phyloP scores from a whole-genome alignment of 164 flowering plant species.

The Piper betle region DNA sequence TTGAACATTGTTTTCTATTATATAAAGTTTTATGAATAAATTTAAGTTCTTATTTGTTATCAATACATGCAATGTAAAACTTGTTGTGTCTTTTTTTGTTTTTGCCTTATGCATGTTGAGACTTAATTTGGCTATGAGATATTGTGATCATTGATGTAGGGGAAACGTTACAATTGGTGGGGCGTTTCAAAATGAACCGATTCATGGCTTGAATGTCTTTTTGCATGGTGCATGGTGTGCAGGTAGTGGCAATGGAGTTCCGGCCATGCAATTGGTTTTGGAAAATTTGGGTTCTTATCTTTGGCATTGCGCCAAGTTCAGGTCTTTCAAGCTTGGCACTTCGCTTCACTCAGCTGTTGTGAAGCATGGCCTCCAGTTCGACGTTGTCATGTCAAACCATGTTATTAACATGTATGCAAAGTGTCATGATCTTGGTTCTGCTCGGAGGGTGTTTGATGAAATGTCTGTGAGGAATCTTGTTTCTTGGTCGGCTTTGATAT shows the following conservation, averaged over 20 bases:
- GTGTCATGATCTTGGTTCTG: constrained; percentile 24
- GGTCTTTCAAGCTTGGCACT: constrained; percentile 23
- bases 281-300: constrained; percentile 28
- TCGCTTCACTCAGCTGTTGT: constrained; percentile 42
- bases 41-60: too few relatives aligned
- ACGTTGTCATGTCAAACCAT: constrained; percentile 40
- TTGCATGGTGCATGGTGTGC: too few relatives aligned
- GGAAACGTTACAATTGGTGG: too few relatives aligned
- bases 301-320: constrained; percentile 37
- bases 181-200: too few relatives aligned
- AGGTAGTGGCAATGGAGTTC: background rate
- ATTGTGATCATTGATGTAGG: too few relatives aligned
- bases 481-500: constrained; percentile 68
- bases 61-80: too few relatives aligned
- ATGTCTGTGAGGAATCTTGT: constrained; percentile 56
- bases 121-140: too few relatives aligned
- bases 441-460: constrained; percentile 43
- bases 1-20: too few relatives aligned
- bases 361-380: constrained; percentile 26
- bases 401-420: constrained; percentile 61
- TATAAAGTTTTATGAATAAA: too few relatives aligned
- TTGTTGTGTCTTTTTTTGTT: too few relatives aligned
- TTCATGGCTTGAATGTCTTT: too few relatives aligned
- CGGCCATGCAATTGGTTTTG: constrained; percentile 18
- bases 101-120: too few relatives aligned